Base-by-base conservation (phyloP, 202 grass and related monocot species). In the Eragrostis tef region DNA sequence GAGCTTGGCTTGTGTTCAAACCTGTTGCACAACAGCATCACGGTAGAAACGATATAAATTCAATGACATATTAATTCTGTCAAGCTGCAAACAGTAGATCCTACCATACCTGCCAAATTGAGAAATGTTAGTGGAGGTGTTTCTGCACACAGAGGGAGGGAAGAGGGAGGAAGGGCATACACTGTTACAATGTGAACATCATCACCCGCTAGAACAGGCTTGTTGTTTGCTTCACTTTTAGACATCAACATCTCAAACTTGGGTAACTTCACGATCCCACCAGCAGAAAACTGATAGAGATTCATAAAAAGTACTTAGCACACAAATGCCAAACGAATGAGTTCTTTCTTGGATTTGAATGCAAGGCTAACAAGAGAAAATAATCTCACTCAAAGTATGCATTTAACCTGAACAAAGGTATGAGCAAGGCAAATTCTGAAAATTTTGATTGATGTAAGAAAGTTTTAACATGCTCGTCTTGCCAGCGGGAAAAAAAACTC, bases 11-110 rank as follows among this genome's bases (percentile, higher is more conserved):
- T 82, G 60, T 49, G 75, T 26, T 63, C 81, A 87, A 86, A 98
- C 96, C 96, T 98, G 96, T 80, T 98, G 90, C 29, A 95, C 88
- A 83, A 98, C 90, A 88, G 95, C 95, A 94, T 98, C 96, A 72
- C 96, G 90, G 66, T 98, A 98, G 83, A 98, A 98, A 46, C 87
- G 85, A 79, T 98, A 98, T 14, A 98, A 66, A 75, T 98, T 95
- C 75, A 98, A 79, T 48, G 80, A 65, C 95, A 87, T 95, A 16
- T 74, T 80, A 77, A 93, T 81, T 84, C 82, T 89, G 90, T 98
- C 95, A 77, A 88, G 82, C 85, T 98, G 95, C 79, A 98, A 78
- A 78, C 95, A 98, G 70, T 95, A 98, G 88, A 98, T 93, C 78
- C 95, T 98, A 85, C 95, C 90, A 50, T 98, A 98, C 36, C 95